Base-by-base conservation (phyloP, 352 stramenopile species). In the Pythium myriotylum region DNA sequence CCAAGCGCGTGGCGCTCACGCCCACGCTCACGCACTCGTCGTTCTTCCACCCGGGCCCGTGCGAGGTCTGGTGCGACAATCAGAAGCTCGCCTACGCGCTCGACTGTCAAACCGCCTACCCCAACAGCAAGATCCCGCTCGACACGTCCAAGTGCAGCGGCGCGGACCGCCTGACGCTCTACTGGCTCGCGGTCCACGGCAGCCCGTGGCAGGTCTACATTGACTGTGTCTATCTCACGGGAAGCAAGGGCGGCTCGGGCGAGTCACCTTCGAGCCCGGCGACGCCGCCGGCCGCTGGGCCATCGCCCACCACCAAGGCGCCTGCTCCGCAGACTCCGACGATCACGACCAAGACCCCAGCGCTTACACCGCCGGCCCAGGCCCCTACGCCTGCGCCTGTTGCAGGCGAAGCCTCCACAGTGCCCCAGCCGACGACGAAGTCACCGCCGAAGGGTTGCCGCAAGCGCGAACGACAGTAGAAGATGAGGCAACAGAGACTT, bases 51-150 rank as follows among this genome's bases (percentile, higher is more conserved):
- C 64, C 68, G 0, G 77, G 79, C 12, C 76, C 74, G 23, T 91
- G 81, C 43, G 79, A 91, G 42, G 59, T 80, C 32, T 89, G 77
- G 76, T 84, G 75, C 50, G 79, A 77, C 59, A 66, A 84, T 49
- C 73, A 57, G 41, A 79, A 79, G 43, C 53, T 91, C 29, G 50
- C 71, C 24, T 82, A 73, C 37, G 72, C 75, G 33, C 51, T 74
- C 35, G 62, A 91, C 51, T 91, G 81, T 60, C 61, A 67, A 29
- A 67, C 42, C 4, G 74, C 65, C 26, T 89, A 79, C 51, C 45
- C 66, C 1, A 46, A 19, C 5, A 62, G 58, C 27, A 70, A 50
- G 16, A 74, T 91, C 42, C 48, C 77, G 9, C 67, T 79, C 45
- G 73, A 91, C 50, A 53, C 60, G 39, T 59, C 67, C 22, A 73